Evolutionary conservation across 2,329 filamentous ascomycete species (phyloP).

Genomic region (Truncatella angustata): DNA sequence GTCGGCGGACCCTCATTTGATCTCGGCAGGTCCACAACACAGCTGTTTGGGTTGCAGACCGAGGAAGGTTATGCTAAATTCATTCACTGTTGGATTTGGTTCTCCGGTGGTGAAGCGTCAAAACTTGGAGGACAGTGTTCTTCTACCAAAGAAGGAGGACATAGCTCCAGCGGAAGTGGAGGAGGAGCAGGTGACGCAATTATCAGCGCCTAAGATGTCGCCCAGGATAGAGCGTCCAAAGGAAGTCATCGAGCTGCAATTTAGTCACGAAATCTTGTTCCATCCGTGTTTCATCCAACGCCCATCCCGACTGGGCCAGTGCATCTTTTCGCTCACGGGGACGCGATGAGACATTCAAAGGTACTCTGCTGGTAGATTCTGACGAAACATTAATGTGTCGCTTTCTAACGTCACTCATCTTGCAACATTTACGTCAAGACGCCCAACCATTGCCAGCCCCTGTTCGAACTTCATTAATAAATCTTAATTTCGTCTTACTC

Average conservation of each 20-base stretch:
- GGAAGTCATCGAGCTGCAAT: slow-evolving; percentile 78
- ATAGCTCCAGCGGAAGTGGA: slow-evolving; percentile 22
- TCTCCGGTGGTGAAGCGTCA: slow-evolving; percentile 40
- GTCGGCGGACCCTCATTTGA: slow-evolving; percentile 39
- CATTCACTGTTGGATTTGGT: slow-evolving; percentile 20
- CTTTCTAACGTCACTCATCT: too few relatives aligned
- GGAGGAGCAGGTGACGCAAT: slow-evolving; percentile 12
- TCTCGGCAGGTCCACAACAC: slow-evolving; percentile 28
- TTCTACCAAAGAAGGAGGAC: slow-evolving; percentile 30
- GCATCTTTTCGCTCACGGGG: slow-evolving; percentile 59
- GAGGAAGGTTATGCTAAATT: slow-evolving; percentile 31
- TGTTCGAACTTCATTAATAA: too few relatives aligned
- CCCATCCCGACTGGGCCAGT: slow-evolving; percentile 53
- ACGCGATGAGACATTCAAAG: slow-evolving; percentile 52
- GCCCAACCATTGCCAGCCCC: too few relatives aligned
- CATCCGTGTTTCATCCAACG: slow-evolving; percentile 15
- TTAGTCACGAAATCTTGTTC: slow-evolving; percentile 85
- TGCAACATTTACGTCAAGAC: too few relatives aligned
- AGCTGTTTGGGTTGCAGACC: slow-evolving; percentile 31
- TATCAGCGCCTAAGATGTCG: slow-evolving; percentile 14
- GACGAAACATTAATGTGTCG: too few relatives aligned
- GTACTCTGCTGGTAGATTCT: slow-evolving; percentile 53
- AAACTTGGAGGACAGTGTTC: slow-evolving; percentile 33
- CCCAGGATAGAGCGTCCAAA: slow-evolving; percentile 52
- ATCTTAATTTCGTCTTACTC: too few relatives aligned